Conservation (phyloP, 352 stramenopile species). For the Peronospora farinosa region DNA sequence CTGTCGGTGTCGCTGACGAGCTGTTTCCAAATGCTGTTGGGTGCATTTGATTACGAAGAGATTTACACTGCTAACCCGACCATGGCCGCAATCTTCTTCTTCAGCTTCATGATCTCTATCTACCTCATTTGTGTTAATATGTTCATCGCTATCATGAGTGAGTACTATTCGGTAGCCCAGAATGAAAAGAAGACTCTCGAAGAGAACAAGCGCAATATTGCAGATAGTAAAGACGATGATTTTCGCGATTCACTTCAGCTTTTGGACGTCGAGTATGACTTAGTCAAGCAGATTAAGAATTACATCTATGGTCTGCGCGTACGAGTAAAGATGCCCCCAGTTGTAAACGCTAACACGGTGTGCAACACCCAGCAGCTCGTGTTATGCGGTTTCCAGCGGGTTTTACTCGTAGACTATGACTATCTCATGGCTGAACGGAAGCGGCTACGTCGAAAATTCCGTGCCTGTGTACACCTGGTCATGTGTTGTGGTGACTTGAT, state of each 20-base stretch:
- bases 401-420: constrained; percentile 66
- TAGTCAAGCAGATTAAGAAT: constrained; percentile 61
- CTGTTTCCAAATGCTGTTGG: constrained; percentile 80
- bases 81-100: constrained; percentile 79
- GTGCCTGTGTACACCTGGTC: constrained; percentile 48
- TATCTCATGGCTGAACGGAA: constrained; percentile 68
- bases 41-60: constrained; percentile 70
- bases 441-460: constrained; percentile 55
- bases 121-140: constrained; percentile 82
- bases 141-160: constrained; percentile 83
- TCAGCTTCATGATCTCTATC: constrained; percentile 76
- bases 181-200: constrained; percentile 60
- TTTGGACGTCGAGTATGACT: constrained; percentile 68
- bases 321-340: constrained; percentile 48
- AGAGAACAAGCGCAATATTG: constrained; percentile 40
- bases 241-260: constrained; percentile 53
- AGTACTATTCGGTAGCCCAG: constrained; percentile 74
- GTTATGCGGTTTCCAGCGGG: constrained; percentile 53
- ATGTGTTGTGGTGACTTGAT: constrained; percentile 45
- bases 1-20: constrained; percentile 62
- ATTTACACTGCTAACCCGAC: constrained; percentile 60
- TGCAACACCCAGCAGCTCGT: constrained; percentile 49
- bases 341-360: constrained; percentile 25
- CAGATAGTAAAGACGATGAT: constrained; percentile 27
- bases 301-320: constrained; percentile 52